Evolutionary conservation across 768 basidiomycete genomes (phyloP).

Genomic region (Auricularia cornea): DNA sequence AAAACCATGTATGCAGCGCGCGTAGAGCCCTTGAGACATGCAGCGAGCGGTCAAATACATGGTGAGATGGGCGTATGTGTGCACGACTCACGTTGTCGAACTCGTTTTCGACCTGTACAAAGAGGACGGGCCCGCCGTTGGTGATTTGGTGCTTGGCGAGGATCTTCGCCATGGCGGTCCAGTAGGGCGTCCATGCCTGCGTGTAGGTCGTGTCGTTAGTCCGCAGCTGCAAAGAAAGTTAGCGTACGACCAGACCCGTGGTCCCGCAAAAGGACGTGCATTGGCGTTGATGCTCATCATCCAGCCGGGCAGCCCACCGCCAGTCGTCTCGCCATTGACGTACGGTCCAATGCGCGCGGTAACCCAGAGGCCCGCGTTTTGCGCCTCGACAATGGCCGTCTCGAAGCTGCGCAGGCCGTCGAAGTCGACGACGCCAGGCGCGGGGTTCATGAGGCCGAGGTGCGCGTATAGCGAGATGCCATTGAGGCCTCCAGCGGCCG

Average conservation of each 20-base stretch:
- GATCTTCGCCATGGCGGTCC: conserved; percentile 41
- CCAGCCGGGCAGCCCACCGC: conserved; percentile 54
- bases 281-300: conserved; percentile 43
- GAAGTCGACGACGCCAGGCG: conserved; percentile 43
- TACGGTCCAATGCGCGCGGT: conserved; percentile 49
- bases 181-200: conserved; percentile 49
- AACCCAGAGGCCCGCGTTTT: conserved; percentile 47
- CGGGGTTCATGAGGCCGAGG: conserved; percentile 50
- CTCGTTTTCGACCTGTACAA: conserved; percentile 50
- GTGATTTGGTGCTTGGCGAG: conserved; percentile 49
- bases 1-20: conserved; percentile 44
- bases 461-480: conserved; percentile 52
- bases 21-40: conserved; percentile 26
- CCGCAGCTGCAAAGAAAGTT: conserved; percentile 22
- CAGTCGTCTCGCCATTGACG: conserved; percentile 34
- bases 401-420: conserved; percentile 39
- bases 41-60: conserved; percentile 22
- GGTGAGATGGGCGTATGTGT: conserved; percentile 37
- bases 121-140: conserved; percentile 51
- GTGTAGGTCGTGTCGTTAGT: conserved; percentile 43
- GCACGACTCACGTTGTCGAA: conserved; percentile 20
- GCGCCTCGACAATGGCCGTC: conserved; percentile 42
- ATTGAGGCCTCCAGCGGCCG: conserved; percentile 55
- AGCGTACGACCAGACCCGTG: neutral
- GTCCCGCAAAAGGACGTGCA: neutral